phyloP scores from a whole-genome alignment of 441 rosid species.

The Gossypium lobatum region DNA sequence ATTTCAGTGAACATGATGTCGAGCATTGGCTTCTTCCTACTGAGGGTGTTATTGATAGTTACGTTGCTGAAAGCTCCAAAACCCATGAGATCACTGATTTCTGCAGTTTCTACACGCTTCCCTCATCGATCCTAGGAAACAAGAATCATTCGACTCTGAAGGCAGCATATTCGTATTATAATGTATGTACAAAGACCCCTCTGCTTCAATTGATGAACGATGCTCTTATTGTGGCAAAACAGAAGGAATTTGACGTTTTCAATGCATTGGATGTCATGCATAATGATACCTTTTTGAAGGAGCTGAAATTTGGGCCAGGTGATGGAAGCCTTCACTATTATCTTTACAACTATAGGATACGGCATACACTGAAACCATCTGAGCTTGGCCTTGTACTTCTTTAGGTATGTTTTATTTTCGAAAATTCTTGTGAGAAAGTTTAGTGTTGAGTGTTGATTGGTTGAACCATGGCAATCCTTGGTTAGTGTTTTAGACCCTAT shows the following conservation, averaged over 20 bases:
- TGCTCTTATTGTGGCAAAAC: conserved; percentile 71
- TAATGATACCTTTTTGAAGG: conserved; percentile 72
- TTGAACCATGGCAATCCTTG: not conserved
- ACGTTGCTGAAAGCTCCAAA: conserved; percentile 68
- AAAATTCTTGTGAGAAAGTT: not conserved
- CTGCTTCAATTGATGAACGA: conserved; percentile 89
- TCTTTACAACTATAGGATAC: conserved; percentile 70
- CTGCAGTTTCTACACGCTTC: conserved; percentile 90
- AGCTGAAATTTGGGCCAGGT: conserved; percentile 88
- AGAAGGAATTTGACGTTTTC: conserved; percentile 76
- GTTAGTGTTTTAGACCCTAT: not conserved
- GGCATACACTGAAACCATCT: conserved; percentile 46
- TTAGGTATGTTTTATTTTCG: conserved; percentile 20
- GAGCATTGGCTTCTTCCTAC: conserved; percentile 91
- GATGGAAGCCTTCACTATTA: conserved; percentile 89
- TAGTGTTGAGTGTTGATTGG: not conserved
- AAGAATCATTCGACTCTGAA: conserved; percentile 61
- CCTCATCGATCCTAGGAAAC: conserved; percentile 82
- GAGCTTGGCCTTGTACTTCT: conserved; percentile 88
- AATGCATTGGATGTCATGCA: conserved; percentile 91
- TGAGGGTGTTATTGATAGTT: conserved; percentile 74
- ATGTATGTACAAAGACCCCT: conserved; percentile 63
- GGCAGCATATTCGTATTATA: conserved; percentile 91
- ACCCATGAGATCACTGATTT: conserved; percentile 85
- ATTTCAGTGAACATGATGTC: conserved; percentile 73